These are phyloP conservation scores for Dissoconium aciculare DNA, from an alignment of 2,329 filamentous ascomycete species.

Conservation along the genomic window DNA sequence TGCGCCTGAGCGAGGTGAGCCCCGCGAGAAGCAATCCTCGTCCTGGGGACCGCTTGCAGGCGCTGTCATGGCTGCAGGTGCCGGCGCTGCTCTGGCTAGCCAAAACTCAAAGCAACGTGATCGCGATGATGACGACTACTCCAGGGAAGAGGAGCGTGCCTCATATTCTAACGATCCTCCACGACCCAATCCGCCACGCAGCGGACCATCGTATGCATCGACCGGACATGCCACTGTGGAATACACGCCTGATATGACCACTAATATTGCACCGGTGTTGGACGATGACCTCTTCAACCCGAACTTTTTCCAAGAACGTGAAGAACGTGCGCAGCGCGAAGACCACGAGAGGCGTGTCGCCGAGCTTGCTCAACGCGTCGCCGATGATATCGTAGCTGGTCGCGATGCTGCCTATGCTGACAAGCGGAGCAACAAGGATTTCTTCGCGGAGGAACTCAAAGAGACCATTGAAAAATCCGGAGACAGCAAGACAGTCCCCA, in stretches of 20 bases:
- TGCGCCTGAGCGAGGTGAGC: conserved; percentile 4
- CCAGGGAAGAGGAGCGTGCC: too few species aligned
- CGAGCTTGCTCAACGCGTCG: conserved; percentile 20
- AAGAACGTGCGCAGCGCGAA: conserved; percentile 13
- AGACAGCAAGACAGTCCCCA: conserved; percentile 24
- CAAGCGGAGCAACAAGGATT: conserved; percentile 26
- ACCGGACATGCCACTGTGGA: not conserved
- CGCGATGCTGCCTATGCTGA: conserved; percentile 27
- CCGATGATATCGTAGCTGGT: conserved; percentile 29
- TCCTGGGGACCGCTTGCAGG: too few species aligned
- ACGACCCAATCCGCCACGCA: too few species aligned
- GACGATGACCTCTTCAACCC: conserved; percentile 35
- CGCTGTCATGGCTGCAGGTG: conserved; percentile 5
- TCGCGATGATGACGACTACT: conserved; percentile 8
- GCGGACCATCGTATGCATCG: too few species aligned
- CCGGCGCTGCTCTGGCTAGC: conserved; percentile 7
- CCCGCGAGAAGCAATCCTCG: not conserved
- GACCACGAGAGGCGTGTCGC: too few species aligned
- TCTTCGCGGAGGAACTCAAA: conserved; percentile 34
- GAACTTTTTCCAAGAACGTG: conserved; percentile 26
- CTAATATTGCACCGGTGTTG: conserved; percentile 25
- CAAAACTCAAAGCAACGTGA: conserved; percentile 9
- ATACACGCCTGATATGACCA: conserved; percentile 1
- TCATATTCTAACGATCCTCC: too few species aligned
- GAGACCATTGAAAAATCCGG: conserved; percentile 29